Evolutionary conservation across 164 flowering plant genomes (phyloP).

Genomic region (Vitis rupestris): DNA sequence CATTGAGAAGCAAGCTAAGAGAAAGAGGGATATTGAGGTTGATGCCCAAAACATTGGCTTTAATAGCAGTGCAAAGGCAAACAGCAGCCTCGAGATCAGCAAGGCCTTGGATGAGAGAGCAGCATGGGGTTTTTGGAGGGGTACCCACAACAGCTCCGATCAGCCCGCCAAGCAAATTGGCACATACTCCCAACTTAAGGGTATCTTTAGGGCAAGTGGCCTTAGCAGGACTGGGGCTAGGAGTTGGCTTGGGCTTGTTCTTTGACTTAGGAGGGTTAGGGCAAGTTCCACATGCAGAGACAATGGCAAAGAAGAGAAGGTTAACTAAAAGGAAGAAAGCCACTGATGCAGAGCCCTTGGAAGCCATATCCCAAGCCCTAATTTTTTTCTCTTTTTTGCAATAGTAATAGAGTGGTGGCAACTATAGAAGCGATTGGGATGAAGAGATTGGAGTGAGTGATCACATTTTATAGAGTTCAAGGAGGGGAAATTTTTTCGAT

Average conservation of each 20-base stretch:
- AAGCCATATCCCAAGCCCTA: conserved; percentile 35
- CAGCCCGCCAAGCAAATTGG: conserved; percentile 23
- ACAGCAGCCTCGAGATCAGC: conserved; percentile 43
- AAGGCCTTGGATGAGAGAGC: conserved; percentile 41
- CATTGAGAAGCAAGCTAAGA: conserved; percentile 40
- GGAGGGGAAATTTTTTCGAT: conserved; percentile 7
- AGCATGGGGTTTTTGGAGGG: conserved; percentile 32
- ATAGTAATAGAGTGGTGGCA: too few relatives aligned
- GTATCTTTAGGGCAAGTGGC: conserved; percentile 30
- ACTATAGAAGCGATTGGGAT: background rate
- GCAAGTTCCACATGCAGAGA: conserved; percentile 37
- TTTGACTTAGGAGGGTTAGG: conserved; percentile 27
- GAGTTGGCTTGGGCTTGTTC: conserved; percentile 21
- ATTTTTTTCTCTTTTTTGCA: background rate
- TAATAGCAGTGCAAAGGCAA: conserved; percentile 53
- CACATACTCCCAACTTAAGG: conserved; percentile 37
- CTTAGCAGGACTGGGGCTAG: background rate
- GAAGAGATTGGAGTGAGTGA: conserved; percentile 2
- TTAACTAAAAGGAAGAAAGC: conserved; percentile 49
- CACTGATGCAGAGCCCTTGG: conserved; percentile 36
- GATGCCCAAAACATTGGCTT: conserved; percentile 33
- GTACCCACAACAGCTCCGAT: conserved; percentile 28
- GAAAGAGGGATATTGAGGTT: conserved; percentile 34
- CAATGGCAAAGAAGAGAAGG: conserved; percentile 45
- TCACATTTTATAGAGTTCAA: conserved; percentile 15